Percentiles rank a stretch among this genome's conserved stretches.
phyloP scores from a whole-genome alignment of 768 basidiomycete species.

The Xerocomellus intermedius region DNA sequence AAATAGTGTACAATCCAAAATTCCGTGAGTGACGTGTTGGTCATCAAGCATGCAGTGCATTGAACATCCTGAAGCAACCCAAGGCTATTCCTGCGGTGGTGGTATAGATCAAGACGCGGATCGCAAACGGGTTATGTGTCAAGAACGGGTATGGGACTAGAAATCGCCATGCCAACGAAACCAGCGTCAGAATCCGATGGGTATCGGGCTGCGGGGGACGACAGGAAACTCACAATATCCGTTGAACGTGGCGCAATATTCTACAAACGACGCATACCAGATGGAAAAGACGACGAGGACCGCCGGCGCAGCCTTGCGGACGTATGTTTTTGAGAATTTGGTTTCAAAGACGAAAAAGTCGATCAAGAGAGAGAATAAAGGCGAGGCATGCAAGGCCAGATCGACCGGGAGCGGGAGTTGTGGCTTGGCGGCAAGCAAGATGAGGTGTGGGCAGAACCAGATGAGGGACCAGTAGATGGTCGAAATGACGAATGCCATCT shows the following conservation, averaged over 20 bases:
- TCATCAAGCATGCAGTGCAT: constrained; percentile 48
- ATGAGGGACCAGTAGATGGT: constrained; percentile 71
- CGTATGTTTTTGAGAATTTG: constrained; percentile 42
- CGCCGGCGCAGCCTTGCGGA: constrained; percentile 15
- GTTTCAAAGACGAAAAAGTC: constrained; percentile 71
- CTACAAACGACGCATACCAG: constrained; percentile 65
- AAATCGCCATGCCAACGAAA: background rate
- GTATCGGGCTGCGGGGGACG: background rate
- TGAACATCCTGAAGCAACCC: constrained; percentile 56
- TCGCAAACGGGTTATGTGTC: constrained; percentile 50
- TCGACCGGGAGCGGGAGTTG: constrained; percentile 54
- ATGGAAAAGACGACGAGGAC: constrained; percentile 27
- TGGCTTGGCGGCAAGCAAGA: constrained; percentile 22
- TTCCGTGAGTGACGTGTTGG: background rate
- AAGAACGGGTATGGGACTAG: constrained; percentile 85
- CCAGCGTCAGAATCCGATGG: background rate
- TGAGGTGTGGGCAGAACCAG: constrained; percentile 53
- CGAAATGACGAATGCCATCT: constrained; percentile 49
- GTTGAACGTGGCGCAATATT: constrained; percentile 63
- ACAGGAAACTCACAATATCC: constrained; percentile 51
- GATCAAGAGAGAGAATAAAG: constrained; percentile 52
- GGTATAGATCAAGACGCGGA: constrained; percentile 60
- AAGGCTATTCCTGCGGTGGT: constrained; percentile 51
- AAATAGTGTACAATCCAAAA: background rate
- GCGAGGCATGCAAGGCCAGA: constrained; percentile 63